A percentile compares a stretch with the other conserved stretches of the same genome.
These are phyloP conservation scores for Myxozyma mucilagina DNA, from an alignment of 805 yeast genomes.

Conservation along the genomic window DNA sequence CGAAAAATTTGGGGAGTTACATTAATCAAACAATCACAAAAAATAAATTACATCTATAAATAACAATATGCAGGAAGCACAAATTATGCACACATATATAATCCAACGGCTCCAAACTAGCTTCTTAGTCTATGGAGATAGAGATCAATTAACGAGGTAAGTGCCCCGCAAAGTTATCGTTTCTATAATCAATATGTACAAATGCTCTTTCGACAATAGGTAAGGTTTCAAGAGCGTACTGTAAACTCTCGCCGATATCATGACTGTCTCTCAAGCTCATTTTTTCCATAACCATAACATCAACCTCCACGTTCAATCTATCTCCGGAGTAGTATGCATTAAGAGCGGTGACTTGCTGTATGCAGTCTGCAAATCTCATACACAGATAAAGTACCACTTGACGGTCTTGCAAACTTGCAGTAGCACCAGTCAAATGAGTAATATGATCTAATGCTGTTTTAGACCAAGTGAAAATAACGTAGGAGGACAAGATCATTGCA, in stretches of 20 bases:
- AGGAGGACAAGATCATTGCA: conserved; percentile 61
- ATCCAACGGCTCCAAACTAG: neutral
- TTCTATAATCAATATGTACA: conserved; percentile 63
- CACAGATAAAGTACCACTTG: conserved; percentile 69
- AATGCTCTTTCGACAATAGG: conserved; percentile 79
- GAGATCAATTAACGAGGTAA: neutral
- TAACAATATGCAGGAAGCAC: no score
- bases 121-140: neutral
- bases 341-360: conserved; percentile 62
- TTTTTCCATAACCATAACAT: conserved; percentile 56
- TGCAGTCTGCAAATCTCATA: conserved; percentile 65
- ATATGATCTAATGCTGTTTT: conserved; percentile 70
- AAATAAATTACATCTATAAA: no score
- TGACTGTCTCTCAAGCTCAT: conserved; percentile 66
- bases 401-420: conserved; percentile 61
- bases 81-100: neutral
- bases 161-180: conserved; percentile 18
- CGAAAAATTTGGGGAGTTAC: no score
- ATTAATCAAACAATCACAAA: no score
- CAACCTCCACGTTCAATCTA: conserved; percentile 72
- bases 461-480: conserved; percentile 66
- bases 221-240: conserved; percentile 74
- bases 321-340: conserved; percentile 81
- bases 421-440: conserved; percentile 71
- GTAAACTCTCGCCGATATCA: conserved; percentile 78